These are phyloP conservation scores for Phytopythium chamaehyphon DNA, from an alignment of 352 stramenopile genomes.

Conservation along the genomic window DNA sequence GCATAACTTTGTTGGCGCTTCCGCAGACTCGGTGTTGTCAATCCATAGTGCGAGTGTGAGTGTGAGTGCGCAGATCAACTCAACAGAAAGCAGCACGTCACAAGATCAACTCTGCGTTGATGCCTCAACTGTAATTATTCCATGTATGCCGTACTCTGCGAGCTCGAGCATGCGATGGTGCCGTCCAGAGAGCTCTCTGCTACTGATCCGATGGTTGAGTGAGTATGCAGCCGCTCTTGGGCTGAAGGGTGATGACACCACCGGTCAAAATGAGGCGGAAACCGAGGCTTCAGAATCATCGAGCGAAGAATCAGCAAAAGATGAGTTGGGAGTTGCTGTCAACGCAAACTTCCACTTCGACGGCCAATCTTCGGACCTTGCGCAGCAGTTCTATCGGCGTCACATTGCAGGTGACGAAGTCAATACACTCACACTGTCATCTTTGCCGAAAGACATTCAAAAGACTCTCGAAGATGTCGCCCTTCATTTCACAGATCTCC, in stretches of 20 bases:
- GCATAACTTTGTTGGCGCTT: constrained; percentile 7
- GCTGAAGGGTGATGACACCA: not conserved
- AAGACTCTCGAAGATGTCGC: constrained; percentile 12
- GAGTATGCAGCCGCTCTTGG: constrained; percentile 11
- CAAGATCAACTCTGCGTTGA: constrained; percentile 7
- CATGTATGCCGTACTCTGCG: constrained; percentile 21
- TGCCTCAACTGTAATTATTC: constrained; percentile 12
- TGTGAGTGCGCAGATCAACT: not conserved
- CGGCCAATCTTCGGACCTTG: constrained; percentile 24
- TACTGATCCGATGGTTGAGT: constrained; percentile 22
- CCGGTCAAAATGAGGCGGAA: not conserved
- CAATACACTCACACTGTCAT: not conserved
- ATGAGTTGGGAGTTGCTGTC: constrained; percentile 12
- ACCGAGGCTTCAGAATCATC: too few relatives aligned
- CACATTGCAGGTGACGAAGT: constrained; percentile 11
- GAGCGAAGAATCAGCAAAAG: constrained; percentile 3
- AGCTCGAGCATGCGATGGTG: constrained; percentile 26
- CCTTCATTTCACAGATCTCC: constrained; percentile 18
- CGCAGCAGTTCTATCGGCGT: constrained; percentile 29
- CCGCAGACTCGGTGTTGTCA: constrained; percentile 12
- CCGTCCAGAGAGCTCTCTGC: constrained; percentile 13
- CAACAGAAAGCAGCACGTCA: not conserved
- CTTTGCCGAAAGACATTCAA: constrained; percentile 13
- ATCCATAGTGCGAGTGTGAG: constrained; percentile 10
- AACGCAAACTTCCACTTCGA: constrained; percentile 16